Percentiles rank a stretch among this genome's conserved stretches.
phyloP scores from a whole-genome alignment of 805 yeast species.

The Candida montana region DNA sequence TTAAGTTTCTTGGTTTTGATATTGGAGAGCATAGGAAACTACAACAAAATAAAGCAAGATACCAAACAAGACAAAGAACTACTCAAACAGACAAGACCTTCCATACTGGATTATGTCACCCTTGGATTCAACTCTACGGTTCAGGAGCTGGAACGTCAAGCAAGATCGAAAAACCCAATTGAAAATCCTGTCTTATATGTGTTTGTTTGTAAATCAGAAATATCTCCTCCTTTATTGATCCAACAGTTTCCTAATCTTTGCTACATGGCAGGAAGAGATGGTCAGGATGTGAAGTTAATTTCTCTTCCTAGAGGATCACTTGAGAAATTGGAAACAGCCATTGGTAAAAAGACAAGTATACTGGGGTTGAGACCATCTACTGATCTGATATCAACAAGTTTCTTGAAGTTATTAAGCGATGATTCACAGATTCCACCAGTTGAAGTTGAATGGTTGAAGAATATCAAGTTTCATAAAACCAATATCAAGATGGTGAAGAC shows the following conservation, averaged over 20 bases:
- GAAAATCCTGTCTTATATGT: conserved; percentile 27
- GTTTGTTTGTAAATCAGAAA: conserved; percentile 59
- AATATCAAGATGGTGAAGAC: conserved; percentile 40
- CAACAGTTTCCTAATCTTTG: conserved; percentile 56
- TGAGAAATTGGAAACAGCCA: conserved; percentile 26
- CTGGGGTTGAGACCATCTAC: conserved; percentile 22
- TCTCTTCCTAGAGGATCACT: conserved; percentile 48
- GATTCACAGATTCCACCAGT: conserved; percentile 29
- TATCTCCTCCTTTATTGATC: conserved; percentile 43
- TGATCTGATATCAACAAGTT: conserved; percentile 14
- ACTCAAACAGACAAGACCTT: conserved; percentile 8
- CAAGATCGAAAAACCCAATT: conserved; percentile 18
- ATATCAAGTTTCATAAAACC: conserved; percentile 31
- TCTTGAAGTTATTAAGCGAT: conserved; percentile 22
- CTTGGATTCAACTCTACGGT: conserved; percentile 57
- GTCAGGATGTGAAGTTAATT: conserved; percentile 42
- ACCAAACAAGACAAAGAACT: conserved; percentile 8
- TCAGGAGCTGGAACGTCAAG: conserved; percentile 39
- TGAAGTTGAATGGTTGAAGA: conserved; percentile 41
- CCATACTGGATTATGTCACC: conserved; percentile 22
- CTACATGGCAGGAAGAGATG: conserved; percentile 34
- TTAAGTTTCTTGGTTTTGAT: conserved; percentile 32
- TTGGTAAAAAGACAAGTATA: conserved; percentile 32
- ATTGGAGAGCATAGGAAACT: conserved; percentile 29
- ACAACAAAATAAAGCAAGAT: conserved; percentile 17